Base-by-base conservation (phyloP, 2,329 filamentous ascomycete genomes). In the Talaromyces sp. region DNA sequence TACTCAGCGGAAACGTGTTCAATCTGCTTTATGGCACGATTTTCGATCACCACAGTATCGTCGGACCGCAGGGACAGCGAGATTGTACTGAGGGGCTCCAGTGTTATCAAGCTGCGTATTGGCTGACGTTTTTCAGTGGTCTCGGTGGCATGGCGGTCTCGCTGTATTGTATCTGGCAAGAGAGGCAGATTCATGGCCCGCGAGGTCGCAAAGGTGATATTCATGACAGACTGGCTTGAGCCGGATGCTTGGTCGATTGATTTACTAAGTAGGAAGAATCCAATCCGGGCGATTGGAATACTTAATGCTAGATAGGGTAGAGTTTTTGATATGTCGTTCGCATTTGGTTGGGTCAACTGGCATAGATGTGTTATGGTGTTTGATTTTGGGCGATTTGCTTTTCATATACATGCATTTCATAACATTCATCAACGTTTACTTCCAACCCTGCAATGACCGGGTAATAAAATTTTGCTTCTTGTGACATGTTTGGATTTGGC, bases 11-110 rank as follows among this genome's bases (percentile, higher is more conserved):
- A 59, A 96, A 98, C 71, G 77, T 97, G 24, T 98, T 96, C 83
- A 99, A 98, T 74, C 80, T 97, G 1, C 87, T 95, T 65, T 99
- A 98, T 75, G 95, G 95, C 58, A 80, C 77, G 16, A 88, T 97
- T 0, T 96, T 92, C 70, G 95, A 99, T 75, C 80, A 81, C 9
- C 93, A 97, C 76, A 93, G 90, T 24, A 79, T 89, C 39, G 80
- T 92, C 10, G 84, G 86, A 22, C 83, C 85, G 0, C 85, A 87
- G 49, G 92, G 92, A 22, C 88, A 92, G 69, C 84, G 89, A 35
- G 85, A 87, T 22, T 98, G 95, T 74, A 82, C 85, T 22, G 87
- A 94, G 31, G 95, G 95, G 0, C 77, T 94, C 11, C 82, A 85
- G 22, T 98, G 94, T 77, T 98, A 97, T 78, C 84, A 86, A 35